Percentiles rank a stretch among this genome's conserved stretches.
Evolutionary conservation across 331 rosid species (phyloP).

Genomic region (Pyracantha coccinea): DNA sequence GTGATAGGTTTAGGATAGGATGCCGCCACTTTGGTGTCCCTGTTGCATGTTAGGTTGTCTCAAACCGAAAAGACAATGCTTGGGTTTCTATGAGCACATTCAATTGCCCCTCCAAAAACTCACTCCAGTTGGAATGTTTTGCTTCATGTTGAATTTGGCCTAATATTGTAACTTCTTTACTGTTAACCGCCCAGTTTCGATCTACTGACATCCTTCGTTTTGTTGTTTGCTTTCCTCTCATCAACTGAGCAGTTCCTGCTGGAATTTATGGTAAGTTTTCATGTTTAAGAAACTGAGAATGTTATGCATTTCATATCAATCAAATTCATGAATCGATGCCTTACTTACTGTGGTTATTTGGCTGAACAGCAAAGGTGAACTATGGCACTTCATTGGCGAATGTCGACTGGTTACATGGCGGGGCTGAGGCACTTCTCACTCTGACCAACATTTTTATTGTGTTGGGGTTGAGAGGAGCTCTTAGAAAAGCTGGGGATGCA

Average conservation of each 20-base stretch:
- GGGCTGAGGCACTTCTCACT: slow-evolving; percentile 83
- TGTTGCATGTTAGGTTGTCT: too few species aligned
- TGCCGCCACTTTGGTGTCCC: too few species aligned
- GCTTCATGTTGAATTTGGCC: neutral
- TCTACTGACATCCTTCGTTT: slow-evolving; percentile 18
- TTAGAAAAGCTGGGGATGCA: slow-evolving; percentile 35
- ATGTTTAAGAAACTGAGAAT: neutral
- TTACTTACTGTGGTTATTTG: slow-evolving; percentile 10
- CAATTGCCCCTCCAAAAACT: neutral
- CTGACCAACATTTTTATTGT: slow-evolving; percentile 83
- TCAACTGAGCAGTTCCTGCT: slow-evolving; percentile 67
- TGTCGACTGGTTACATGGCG: slow-evolving; percentile 94
- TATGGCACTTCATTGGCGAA: slow-evolving; percentile 88
- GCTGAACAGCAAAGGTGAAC: slow-evolving; percentile 64
- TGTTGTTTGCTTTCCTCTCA: slow-evolving; percentile 7
- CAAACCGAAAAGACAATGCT: neutral
- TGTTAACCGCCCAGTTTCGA: neutral
- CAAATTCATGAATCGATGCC: neutral
- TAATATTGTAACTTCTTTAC: neutral
- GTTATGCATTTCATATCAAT: neutral
- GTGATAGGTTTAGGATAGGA: too few species aligned
- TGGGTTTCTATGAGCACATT: neutral
- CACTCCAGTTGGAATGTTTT: neutral
- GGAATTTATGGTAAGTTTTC: slow-evolving; percentile 77
- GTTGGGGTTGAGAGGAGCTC: slow-evolving; percentile 74